Percentiles rank a stretch among this genome's conserved stretches.
phyloP scores from a whole-genome alignment of 2,329 filamentous ascomycete genomes.

The Diaporthe humulicola region DNA sequence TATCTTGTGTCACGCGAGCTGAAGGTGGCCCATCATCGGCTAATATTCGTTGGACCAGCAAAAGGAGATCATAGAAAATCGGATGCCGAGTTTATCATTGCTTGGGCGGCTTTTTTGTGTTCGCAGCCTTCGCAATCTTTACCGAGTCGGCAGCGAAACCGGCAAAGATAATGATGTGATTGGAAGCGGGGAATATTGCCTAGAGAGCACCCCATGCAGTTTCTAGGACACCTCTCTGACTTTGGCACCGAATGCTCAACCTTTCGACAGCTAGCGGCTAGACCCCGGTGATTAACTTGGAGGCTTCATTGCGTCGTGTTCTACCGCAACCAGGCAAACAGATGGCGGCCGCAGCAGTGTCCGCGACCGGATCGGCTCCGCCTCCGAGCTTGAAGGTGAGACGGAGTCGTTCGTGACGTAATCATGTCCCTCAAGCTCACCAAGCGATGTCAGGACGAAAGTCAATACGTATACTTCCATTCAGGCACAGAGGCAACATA shows the following conservation, averaged over 20 bases:
- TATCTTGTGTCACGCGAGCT: too few relatives aligned
- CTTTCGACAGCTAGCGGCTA: neutral
- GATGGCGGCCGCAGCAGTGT: conserved; percentile 9
- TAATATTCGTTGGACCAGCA: neutral
- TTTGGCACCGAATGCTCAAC: neutral
- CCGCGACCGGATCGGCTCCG: neutral
- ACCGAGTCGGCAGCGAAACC: neutral
- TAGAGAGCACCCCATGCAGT: neutral
- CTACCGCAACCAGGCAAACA: neutral
- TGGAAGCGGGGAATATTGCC: neutral
- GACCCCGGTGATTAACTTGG: neutral
- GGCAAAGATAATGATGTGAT: conserved; percentile 19
- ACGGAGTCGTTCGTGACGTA: neutral
- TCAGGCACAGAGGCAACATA: conserved; percentile 49
- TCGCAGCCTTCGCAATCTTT: neutral
- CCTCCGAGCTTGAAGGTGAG: conserved; percentile 6
- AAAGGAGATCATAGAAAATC: neutral
- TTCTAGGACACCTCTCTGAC: neutral
- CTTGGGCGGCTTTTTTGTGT: neutral
- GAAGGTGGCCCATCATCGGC: neutral
- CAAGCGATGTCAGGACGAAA: conserved; percentile 32
- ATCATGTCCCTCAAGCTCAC: neutral
- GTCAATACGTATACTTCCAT: conserved; percentile 49
- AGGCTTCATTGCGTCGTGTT: neutral
- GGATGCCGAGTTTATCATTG: neutral